Percentiles rank a stretch among this genome's conserved stretches.
Conservation (phyloP, 1,284 basidiomycete species). For the Exsudoporus floridanus region DNA sequence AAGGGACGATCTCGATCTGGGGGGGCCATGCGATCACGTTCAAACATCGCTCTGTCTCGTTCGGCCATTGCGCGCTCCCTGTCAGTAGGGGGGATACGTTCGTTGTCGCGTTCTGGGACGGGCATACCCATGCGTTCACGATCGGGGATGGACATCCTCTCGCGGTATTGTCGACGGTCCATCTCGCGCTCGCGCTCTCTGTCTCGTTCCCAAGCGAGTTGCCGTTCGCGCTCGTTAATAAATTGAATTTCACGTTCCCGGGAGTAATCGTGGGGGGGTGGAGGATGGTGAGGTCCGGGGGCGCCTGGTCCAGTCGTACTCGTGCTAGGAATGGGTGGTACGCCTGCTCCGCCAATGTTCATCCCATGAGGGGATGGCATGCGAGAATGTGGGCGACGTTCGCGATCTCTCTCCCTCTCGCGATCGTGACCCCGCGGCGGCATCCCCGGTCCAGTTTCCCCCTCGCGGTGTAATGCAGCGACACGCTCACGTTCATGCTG, state of each 20-base stretch:
- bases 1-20: constrained; percentile 21
- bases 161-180: constrained; percentile 29
- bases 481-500: constrained; percentile 33
- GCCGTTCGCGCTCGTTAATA: constrained; percentile 30
- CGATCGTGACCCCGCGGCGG: constrained; percentile 26
- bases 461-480: constrained; percentile 27
- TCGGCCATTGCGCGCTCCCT: constrained; percentile 28
- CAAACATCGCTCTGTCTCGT: constrained; percentile 25
- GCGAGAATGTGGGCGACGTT: constrained; percentile 29
- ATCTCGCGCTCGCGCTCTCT: constrained; percentile 31
- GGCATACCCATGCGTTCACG: constrained; percentile 29
- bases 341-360: constrained; percentile 6
- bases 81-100: constrained; percentile 17
- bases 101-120: constrained; percentile 21
- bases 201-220: constrained; percentile 32
- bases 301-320: constrained; percentile 22
- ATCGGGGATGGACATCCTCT: constrained; percentile 26
- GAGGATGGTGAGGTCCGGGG: constrained; percentile 20
- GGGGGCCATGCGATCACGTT: constrained; percentile 27
- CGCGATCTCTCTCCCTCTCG: constrained; percentile 32
- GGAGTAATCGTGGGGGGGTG: constrained; percentile 21
- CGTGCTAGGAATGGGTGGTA: constrained; percentile 8
- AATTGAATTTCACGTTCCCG: constrained; percentile 27
- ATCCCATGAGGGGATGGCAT: constrained; percentile 28
- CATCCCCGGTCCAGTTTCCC: constrained; percentile 29